These are phyloP conservation scores for Cladosporium colombiae DNA, from an alignment of 2,329 filamentous ascomycete genomes.

Conservation along the genomic window DNA sequence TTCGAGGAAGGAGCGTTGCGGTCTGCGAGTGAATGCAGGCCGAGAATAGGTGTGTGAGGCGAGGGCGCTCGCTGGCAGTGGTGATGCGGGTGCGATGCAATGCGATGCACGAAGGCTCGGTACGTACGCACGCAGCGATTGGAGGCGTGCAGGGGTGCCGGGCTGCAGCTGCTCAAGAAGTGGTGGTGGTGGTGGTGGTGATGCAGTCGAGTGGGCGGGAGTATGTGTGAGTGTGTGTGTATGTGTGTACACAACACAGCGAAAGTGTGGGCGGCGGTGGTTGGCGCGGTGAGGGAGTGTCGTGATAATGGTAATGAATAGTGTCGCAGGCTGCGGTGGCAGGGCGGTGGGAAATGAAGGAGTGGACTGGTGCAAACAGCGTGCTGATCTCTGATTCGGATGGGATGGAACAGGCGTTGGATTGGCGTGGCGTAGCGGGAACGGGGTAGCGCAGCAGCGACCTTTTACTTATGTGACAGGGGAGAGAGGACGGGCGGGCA, in stretches of 20 bases:
- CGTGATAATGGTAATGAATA: background rate
- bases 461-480: conserved; percentile 13
- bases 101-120: conserved; percentile 14
- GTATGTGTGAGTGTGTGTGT: background rate
- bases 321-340: conserved; percentile 16
- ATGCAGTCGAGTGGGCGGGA: background rate
- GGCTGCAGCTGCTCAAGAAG: background rate
- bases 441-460: conserved; percentile 9
- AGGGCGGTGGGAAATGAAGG: conserved; percentile 19
- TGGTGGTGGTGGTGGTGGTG: background rate
- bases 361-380: conserved; percentile 11
- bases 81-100: conserved; percentile 18
- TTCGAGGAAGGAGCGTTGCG: conserved; percentile 15
- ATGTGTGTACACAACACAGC: background rate
- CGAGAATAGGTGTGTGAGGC: background rate
- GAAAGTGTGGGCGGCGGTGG: conserved; percentile 1
- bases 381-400: conserved; percentile 9
- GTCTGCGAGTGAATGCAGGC: conserved; percentile 17
- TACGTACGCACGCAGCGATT: background rate
- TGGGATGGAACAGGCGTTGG: conserved; percentile 7
- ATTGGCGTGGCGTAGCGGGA: conserved; percentile 14
- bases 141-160: conserved; percentile 13
- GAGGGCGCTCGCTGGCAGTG: background rate
- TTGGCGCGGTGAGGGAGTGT: conserved; percentile 12
- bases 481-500: background rate